Conservation (phyloP, 768 basidiomycete genomes). For the Amanita muscaria region DNA sequence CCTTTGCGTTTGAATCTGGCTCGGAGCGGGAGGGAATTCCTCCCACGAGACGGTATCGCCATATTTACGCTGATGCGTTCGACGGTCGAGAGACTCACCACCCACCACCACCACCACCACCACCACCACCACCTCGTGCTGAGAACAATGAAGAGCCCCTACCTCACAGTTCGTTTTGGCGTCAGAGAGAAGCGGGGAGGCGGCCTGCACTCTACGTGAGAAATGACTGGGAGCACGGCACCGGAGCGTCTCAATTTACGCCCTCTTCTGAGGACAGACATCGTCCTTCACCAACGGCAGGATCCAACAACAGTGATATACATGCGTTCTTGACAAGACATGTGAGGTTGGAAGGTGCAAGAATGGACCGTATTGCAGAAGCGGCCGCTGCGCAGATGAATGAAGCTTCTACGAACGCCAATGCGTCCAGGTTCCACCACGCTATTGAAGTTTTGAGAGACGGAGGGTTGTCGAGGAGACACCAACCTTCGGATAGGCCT, state of each 20-base stretch:
- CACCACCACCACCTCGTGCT: neutral
- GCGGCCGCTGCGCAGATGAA: neutral
- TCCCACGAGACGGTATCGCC: neutral
- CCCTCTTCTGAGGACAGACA: neutral
- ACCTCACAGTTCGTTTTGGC: slow-evolving; percentile 1
- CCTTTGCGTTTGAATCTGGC: slow-evolving; percentile 27
- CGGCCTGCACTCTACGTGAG: slow-evolving; percentile 2
- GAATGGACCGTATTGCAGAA: slow-evolving; percentile 8
- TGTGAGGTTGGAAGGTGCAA: slow-evolving; percentile 1
- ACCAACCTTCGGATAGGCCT: neutral
- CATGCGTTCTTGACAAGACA: slow-evolving; percentile 1
- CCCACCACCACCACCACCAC: no score
- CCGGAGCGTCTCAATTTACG: neutral
- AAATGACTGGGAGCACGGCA: neutral
- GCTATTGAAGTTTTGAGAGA: slow-evolving; percentile 23
- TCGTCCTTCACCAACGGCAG: neutral
- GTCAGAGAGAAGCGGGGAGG: neutral
- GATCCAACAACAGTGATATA: neutral
- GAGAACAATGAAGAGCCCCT: neutral
- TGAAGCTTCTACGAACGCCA: neutral
- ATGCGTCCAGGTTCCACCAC: slow-evolving; percentile 19
- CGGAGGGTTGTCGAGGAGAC: slow-evolving; percentile 3
- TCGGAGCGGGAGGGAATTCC: neutral
- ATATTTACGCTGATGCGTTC: neutral
- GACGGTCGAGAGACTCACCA: neutral